Percentiles rank a stretch among this genome's conserved stretches.
phyloP scores from a whole-genome alignment of 225 moss, liverwort and hornwort genomes.

The Anthoceros angustus region DNA sequence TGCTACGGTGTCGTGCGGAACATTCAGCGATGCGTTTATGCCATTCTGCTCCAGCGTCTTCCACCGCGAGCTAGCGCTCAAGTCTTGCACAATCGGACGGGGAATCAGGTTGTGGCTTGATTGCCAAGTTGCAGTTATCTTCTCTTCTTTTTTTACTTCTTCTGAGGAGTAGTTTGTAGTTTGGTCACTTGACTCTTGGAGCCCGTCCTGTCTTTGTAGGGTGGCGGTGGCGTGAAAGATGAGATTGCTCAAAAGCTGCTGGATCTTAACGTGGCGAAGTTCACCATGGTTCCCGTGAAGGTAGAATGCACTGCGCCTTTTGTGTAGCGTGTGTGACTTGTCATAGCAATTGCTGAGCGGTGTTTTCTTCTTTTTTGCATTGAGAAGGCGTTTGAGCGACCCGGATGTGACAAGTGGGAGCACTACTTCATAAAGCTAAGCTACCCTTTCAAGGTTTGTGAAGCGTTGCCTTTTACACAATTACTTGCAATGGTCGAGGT shows the following conservation, averaged over 20 bases:
- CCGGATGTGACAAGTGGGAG: conserved; percentile 55
- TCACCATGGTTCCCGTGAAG: conserved; percentile 84
- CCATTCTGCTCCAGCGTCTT: conserved; percentile 61
- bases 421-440: too few species aligned
- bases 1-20: conserved; percentile 75
- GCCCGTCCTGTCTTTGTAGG: conserved; percentile 19
- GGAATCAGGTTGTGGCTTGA: conserved; percentile 28
- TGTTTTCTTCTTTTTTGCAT: not conserved
- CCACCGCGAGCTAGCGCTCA: conserved; percentile 37
- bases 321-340: not conserved
- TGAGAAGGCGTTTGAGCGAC: conserved; percentile 89
- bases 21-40: conserved; percentile 78
- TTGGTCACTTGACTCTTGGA: not conserved
- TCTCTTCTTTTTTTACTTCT: not conserved
- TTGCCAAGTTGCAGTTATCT: conserved; percentile 51
- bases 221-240: conserved; percentile 53
- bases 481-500: not conserved
- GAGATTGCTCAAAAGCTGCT: conserved; percentile 73
- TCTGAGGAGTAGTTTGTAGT: too few species aligned
- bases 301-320: conserved; percentile 15
- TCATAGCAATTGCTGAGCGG: too few species aligned
- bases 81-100: conserved; percentile 34
- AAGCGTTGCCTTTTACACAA: not conserved
- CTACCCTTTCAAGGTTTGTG: too few species aligned
- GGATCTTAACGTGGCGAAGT: conserved; percentile 54